Conservation (phyloP, 1,139 yeast genomes). For the Debaryomyces nepalensis region DNA sequence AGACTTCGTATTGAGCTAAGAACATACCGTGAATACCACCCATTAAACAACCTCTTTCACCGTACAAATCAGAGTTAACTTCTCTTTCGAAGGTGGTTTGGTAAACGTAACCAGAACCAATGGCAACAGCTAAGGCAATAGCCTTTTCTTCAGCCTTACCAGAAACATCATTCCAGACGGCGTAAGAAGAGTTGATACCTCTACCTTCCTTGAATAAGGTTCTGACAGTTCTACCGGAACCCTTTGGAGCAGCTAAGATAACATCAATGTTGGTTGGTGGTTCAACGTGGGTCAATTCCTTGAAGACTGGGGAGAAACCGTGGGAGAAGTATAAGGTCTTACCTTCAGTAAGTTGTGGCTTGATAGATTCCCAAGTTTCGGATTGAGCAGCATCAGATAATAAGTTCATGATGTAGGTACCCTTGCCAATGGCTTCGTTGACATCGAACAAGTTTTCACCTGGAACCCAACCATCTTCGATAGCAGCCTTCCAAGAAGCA, state of each 20-base stretch:
- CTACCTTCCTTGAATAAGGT: slow-evolving; percentile 99
- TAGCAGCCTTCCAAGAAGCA: slow-evolving; percentile 99
- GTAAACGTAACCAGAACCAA: slow-evolving; percentile 99
- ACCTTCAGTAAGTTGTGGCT: slow-evolving; percentile 93
- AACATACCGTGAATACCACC: slow-evolving; percentile 99
- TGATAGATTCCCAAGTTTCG: slow-evolving; percentile 89
- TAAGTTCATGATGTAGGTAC: slow-evolving; percentile 96
- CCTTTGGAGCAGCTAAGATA: slow-evolving; percentile 99
- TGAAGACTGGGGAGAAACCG: slow-evolving; percentile 99
- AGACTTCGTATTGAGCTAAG: slow-evolving; percentile 99
- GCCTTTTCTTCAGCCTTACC: slow-evolving; percentile 99
- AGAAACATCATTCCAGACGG: slow-evolving; percentile 98
- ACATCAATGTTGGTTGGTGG: slow-evolving; percentile 95
- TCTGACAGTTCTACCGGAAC: slow-evolving; percentile 99
- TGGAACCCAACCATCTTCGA: slow-evolving; percentile 99
- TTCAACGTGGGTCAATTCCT: slow-evolving; percentile 93
- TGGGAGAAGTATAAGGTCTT: slow-evolving; percentile 98
- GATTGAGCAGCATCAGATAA: slow-evolving; percentile 99
- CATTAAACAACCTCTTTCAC: slow-evolving; percentile 99
- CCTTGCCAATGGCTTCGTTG: slow-evolving; percentile 86
- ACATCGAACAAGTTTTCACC: slow-evolving; percentile 97
- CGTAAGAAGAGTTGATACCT: slow-evolving; percentile 99
- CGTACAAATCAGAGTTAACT: slow-evolving; percentile 98
- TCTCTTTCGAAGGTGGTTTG: slow-evolving; percentile 99
- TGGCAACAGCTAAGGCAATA: slow-evolving; percentile 97